Conservation (phyloP, 768 basidiomycete genomes). For the Hysterangium stoloniferum region DNA sequence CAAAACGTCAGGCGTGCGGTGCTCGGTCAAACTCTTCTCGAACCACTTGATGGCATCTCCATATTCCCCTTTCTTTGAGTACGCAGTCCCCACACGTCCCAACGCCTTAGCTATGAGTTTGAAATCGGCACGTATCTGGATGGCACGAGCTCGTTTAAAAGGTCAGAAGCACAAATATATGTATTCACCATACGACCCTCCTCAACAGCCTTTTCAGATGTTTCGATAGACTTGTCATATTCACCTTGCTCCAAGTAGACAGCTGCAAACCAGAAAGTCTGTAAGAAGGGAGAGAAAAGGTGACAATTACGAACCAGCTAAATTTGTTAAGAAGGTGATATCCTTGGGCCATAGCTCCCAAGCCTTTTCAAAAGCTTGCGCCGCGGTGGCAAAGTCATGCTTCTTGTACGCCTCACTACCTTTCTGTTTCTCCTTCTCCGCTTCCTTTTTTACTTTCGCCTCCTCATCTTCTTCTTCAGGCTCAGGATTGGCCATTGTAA, state of each 20-base stretch:
- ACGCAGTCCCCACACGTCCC: slow-evolving; percentile 82
- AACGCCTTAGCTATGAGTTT: slow-evolving; percentile 93
- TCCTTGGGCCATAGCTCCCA: slow-evolving; percentile 95
- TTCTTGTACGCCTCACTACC: slow-evolving; percentile 83
- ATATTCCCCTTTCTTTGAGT: slow-evolving; percentile 73
- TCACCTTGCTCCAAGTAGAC: slow-evolving; percentile 92
- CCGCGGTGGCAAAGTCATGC: slow-evolving; percentile 72
- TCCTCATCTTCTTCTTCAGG: slow-evolving; percentile 60
- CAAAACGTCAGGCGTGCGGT: slow-evolving; percentile 89
- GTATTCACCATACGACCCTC: slow-evolving; percentile 71
- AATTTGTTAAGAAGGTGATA: slow-evolving; percentile 87
- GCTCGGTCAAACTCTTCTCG: slow-evolving; percentile 91
- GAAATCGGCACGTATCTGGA: slow-evolving; percentile 81
- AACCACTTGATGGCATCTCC: slow-evolving; percentile 80
- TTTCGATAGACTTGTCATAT: slow-evolving; percentile 84
- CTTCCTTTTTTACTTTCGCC: slow-evolving; percentile 64
- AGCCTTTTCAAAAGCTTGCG: slow-evolving; percentile 69
- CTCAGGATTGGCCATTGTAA: slow-evolving; percentile 45
- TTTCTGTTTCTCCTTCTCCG: slow-evolving; percentile 70
- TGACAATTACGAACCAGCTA: slow-evolving; percentile 49
- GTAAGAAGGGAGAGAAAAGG: neutral
- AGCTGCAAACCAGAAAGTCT: slow-evolving; percentile 38
- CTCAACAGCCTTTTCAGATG: slow-evolving; percentile 93
- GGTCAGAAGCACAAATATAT: neutral
- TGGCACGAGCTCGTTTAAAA: neutral